phyloP scores from a whole-genome alignment of 1,139 yeast species.

The Blastobotrys persicus region DNA sequence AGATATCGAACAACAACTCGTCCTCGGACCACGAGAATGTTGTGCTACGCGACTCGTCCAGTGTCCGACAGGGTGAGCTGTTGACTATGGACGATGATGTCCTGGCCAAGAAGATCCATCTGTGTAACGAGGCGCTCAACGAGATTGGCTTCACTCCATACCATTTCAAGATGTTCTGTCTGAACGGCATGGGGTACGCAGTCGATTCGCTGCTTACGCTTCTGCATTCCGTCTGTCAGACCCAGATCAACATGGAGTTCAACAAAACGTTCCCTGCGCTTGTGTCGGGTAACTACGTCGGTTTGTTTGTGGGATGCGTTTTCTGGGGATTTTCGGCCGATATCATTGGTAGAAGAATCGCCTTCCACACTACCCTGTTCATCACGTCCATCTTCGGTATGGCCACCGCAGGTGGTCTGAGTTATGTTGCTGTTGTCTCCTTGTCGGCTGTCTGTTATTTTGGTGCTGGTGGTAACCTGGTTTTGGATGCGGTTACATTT shows the following conservation, averaged over 20 bases:
- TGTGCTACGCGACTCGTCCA: neutral
- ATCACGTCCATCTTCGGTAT: constrained; percentile 53
- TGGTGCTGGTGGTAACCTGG: constrained; percentile 55
- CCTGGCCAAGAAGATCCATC: constrained; percentile 23
- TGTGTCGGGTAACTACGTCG: constrained; percentile 45
- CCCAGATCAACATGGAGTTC: constrained; percentile 28
- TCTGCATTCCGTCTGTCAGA: constrained; percentile 45
- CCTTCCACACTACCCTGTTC: constrained; percentile 54
- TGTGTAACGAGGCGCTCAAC: constrained; percentile 33
- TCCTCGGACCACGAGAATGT: neutral
- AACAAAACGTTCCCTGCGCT: constrained; percentile 35
- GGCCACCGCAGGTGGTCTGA: constrained; percentile 52
- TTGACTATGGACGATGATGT: constrained; percentile 21
- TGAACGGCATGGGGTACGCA: constrained; percentile 60
- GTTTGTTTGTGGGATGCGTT: constrained; percentile 55
- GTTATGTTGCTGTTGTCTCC: constrained; percentile 46
- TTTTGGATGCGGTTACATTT: constrained; percentile 58
- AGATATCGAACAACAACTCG: neutral
- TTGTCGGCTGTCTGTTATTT: constrained; percentile 42
- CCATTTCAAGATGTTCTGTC: constrained; percentile 30
- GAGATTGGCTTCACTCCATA: constrained; percentile 32
- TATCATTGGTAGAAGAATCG: constrained; percentile 54
- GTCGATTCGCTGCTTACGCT: constrained; percentile 57
- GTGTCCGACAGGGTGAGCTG: constrained; percentile 5
- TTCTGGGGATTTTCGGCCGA: constrained; percentile 61